A percentile compares a stretch with the other conserved stretches of the same genome.
Conservation (phyloP, 2,329 filamentous ascomycete genomes). For the Ophiostoma perfectum region DNA sequence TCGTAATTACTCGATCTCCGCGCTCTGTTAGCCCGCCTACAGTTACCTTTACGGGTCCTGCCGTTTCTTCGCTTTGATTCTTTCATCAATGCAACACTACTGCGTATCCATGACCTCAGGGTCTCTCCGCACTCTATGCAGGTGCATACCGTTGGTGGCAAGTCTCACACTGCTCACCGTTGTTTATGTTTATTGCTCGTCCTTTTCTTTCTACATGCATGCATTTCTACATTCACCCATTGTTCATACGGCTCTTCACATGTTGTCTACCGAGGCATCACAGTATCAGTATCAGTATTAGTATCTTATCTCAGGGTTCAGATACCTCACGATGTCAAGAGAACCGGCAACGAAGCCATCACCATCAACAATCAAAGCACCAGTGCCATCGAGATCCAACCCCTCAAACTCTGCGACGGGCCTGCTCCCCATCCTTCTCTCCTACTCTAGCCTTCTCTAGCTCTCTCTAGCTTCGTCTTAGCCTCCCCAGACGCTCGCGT, state of each 20-base stretch:
- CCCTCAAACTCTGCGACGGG: not conserved
- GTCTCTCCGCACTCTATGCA: slow-evolving; percentile 6
- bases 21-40: not conserved
- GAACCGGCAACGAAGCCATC: too few species aligned
- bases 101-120: not conserved
- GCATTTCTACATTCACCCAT: not conserved
- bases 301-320: too few species aligned
- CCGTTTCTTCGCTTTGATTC: not conserved
- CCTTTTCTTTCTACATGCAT: too few species aligned
- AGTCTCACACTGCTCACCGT: not conserved
- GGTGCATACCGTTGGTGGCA: not conserved
- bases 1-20: slow-evolving; percentile 13
- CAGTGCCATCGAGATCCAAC: not conserved
- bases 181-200: not conserved
- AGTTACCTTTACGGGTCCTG: not conserved
- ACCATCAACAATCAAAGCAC: too few species aligned
- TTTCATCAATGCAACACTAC: not conserved
- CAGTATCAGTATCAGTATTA: too few species aligned
- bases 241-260: too few species aligned
- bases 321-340: too few species aligned
- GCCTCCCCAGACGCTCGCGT: not conserved
- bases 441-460: too few species aligned
- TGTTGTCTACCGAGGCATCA: too few species aligned
- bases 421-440: not conserved
- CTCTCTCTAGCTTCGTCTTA: not conserved